Evolutionary conservation across 202 grass and related monocot genomes (phyloP).

Genomic region (Digitaria exilis): DNA sequence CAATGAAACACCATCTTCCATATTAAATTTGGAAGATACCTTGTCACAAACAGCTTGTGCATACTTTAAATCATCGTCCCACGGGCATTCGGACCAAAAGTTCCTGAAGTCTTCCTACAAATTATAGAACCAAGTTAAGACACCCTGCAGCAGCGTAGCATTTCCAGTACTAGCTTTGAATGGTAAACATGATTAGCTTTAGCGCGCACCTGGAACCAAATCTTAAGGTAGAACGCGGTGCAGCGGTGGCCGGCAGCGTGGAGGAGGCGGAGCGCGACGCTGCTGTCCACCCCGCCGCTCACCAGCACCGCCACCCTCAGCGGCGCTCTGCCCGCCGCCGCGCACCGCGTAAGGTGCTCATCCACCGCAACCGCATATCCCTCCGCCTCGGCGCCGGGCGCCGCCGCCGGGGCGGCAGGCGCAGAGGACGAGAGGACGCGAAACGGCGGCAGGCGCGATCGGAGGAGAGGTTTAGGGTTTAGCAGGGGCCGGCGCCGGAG

Average conservation of each 20-base stretch:
- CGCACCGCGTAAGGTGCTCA: slow-evolving; percentile 55
- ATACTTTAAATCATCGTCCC: slow-evolving; percentile 96
- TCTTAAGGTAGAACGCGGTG: slow-evolving; percentile 98
- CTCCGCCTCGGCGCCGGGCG: neutral
- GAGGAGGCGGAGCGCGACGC: slow-evolving; percentile 87
- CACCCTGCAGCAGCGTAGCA: neutral
- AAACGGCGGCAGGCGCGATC: slow-evolving; percentile 5
- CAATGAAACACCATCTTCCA: slow-evolving; percentile 2
- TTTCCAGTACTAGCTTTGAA: neutral
- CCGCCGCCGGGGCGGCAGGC: slow-evolving; percentile 6
- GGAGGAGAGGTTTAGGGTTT: slow-evolving; percentile 14
- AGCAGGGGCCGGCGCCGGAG: slow-evolving; percentile 22
- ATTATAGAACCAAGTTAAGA: neutral
- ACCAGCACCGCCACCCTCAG: slow-evolving; percentile 75
- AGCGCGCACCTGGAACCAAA: slow-evolving; percentile 84
- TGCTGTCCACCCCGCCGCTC: slow-evolving; percentile 96
- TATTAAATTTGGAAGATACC: slow-evolving; percentile 47
- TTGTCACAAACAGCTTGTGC: slow-evolving; percentile 82
- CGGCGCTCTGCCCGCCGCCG: slow-evolving; percentile 40
- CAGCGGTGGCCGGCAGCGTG: slow-evolving; percentile 82
- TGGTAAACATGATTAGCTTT: neutral
- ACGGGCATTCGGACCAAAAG: slow-evolving; percentile 96
- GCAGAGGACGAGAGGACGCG: slow-evolving; percentile 18
- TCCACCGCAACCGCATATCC: neutral
- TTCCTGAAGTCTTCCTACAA: slow-evolving; percentile 95